These are phyloP conservation scores for Mycena venus DNA, from an alignment of 768 basidiomycete genomes.

Conservation along the genomic window DNA sequence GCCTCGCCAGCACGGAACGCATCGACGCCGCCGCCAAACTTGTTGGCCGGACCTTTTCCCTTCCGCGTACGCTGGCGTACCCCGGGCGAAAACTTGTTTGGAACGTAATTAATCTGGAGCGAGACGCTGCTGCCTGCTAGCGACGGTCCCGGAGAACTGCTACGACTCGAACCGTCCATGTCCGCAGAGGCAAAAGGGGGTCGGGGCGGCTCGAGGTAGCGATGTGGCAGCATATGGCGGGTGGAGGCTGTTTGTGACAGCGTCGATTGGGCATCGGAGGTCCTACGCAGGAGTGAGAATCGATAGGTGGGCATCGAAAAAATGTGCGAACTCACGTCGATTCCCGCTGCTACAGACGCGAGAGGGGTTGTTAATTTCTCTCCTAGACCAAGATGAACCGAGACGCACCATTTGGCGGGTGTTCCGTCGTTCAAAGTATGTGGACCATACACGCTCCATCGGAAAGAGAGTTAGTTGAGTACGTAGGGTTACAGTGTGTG, in stretches of 20 bases:
- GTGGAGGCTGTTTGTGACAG: constrained; percentile 19
- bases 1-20: constrained; percentile 58
- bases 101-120: constrained; percentile 71
- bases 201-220: constrained; percentile 26
- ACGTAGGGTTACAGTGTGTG: constrained; percentile 22
- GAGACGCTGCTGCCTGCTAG: constrained; percentile 24
- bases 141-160: constrained; percentile 30
- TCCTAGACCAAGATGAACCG: background rate
- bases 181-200: constrained; percentile 18
- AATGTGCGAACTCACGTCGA: constrained; percentile 10
- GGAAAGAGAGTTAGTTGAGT: constrained; percentile 10
- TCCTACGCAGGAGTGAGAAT: background rate
- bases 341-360: background rate
- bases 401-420: constrained; percentile 1
- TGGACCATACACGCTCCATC: constrained; percentile 70
- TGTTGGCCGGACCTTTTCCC: constrained; percentile 37
- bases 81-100: constrained; percentile 65
- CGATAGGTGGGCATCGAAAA: background rate
- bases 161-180: constrained; percentile 18
- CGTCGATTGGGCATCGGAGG: constrained; percentile 16
- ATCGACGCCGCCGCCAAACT: constrained; percentile 69
- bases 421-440: constrained; percentile 54
- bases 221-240: constrained; percentile 2
- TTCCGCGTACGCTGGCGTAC: constrained; percentile 49
- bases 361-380: background rate